phyloP scores from a whole-genome alignment of 2,329 filamentous ascomycete genomes.

The Epichloe baconii region DNA sequence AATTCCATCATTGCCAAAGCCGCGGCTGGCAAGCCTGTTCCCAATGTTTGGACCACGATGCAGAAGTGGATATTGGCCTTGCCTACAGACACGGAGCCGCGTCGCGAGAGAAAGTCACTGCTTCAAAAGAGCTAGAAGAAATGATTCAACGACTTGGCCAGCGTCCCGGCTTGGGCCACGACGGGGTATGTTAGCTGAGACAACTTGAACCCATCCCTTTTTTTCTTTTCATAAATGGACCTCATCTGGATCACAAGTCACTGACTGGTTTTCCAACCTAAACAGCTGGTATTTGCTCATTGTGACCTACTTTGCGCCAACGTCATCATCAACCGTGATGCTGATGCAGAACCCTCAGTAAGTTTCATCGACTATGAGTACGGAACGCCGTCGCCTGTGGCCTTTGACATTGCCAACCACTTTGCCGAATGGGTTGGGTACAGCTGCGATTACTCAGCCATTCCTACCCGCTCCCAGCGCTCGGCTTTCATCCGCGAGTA shows the following conservation, averaged over 20 bases:
- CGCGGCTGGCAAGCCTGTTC: conserved; percentile 56
- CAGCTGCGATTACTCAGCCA: conserved; percentile 75
- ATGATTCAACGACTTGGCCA: conserved; percentile 61
- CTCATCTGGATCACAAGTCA: background rate
- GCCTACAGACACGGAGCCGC: conserved; percentile 55
- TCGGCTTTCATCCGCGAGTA: conserved; percentile 76
- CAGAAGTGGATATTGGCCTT: conserved; percentile 90
- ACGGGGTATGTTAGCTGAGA: conserved; percentile 44
- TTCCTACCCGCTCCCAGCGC: conserved; percentile 68
- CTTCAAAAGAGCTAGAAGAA: conserved; percentile 64
- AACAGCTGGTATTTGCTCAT: conserved; percentile 77
- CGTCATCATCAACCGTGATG: conserved; percentile 60
- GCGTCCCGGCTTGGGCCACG: conserved; percentile 60
- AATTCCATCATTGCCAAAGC: conserved; percentile 34
- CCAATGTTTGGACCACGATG: conserved; percentile 89
- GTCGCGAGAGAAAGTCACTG: conserved; percentile 51
- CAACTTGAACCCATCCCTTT: background rate
- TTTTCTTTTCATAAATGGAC: background rate
- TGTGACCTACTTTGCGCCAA: conserved; percentile 95
- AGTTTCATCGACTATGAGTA: conserved; percentile 98
- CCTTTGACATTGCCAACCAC: conserved; percentile 95
- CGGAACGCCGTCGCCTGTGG: conserved; percentile 81
- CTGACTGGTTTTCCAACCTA: conserved; percentile 5
- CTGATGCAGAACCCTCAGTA: conserved; percentile 26
- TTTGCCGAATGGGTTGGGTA: conserved; percentile 98